Evolutionary conservation across 768 basidiomycete species (phyloP).

Genomic region (Cantharellus cinnabarinus): DNA sequence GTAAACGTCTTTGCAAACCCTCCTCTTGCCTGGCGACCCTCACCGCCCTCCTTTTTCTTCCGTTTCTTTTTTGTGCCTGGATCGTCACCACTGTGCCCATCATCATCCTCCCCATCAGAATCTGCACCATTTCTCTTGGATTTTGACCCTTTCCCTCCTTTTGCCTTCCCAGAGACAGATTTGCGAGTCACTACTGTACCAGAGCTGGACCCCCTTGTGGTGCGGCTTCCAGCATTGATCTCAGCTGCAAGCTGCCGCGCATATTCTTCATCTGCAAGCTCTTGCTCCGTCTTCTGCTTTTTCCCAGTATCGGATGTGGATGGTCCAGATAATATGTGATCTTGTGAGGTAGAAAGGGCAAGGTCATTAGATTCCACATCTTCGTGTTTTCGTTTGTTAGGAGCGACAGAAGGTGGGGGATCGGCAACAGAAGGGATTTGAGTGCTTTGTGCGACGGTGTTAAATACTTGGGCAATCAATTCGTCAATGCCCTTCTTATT

Average conservation of each 20-base stretch:
- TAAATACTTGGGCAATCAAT: constrained; percentile 46
- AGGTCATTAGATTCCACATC: background rate
- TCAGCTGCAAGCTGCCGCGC: constrained; percentile 52
- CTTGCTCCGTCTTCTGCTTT: constrained; percentile 17
- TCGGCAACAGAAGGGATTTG: constrained; percentile 9
- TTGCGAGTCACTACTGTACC: background rate
- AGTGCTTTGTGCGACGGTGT: constrained; percentile 20
- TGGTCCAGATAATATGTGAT: background rate
- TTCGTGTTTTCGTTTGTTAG: constrained; percentile 4
- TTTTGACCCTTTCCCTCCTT: constrained; percentile 16
- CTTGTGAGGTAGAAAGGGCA: background rate
- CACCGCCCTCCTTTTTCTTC: constrained; percentile 15
- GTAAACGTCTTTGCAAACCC: constrained; percentile 62
- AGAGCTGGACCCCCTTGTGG: constrained; percentile 14
- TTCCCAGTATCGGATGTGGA: background rate
- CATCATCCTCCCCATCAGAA: constrained; percentile 25
- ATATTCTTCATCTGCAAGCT: constrained; percentile 46
- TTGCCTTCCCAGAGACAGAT: background rate
- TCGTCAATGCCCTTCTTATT: constrained; percentile 48
- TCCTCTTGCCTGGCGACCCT: constrained; percentile 35
- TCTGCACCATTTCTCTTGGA: constrained; percentile 14
- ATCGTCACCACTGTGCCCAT: constrained; percentile 27
- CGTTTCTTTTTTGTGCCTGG: constrained; percentile 22
- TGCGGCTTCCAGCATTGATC: constrained; percentile 32
- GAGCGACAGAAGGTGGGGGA: constrained; percentile 1